Base-by-base conservation (phyloP, 2,329 filamentous ascomycete species). In the Hyphodiscus sp. region DNA sequence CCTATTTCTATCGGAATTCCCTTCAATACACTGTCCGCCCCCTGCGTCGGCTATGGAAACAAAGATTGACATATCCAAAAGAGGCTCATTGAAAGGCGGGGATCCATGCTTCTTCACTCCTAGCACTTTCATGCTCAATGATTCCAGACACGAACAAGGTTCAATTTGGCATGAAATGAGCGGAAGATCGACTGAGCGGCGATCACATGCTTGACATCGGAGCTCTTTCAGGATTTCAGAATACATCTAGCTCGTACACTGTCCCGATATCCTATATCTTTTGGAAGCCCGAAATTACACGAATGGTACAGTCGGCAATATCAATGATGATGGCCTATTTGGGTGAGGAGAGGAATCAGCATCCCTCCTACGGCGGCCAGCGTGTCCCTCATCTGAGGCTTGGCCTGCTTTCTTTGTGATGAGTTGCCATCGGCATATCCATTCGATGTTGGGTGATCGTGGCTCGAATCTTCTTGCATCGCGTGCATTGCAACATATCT, bases 401-500 rank as follows among this genome's bases (percentile, higher is more conserved):
- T 78, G 48, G 71, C 71, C 52, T 78, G 70, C 66, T 79, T 79
- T 54, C 76, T 73, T 65, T 80, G 76, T 42, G 72, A 63, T 38
- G 68, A 53, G 16, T 68, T 63, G 2, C 71, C 71, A 19, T 85
- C 81, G 7, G 73, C 64, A 64, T 81, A 82, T 49, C 82, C 78
- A 57, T 85, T 83, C 38, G 71, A 66, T 5, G 68, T 64, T 0
- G 70, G 63, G 49, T 74, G 70, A 9, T 61, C 58, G 29, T 78
- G 72, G 1, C 72, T 68, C 9, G 71, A 70, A 49, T 85, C 81
- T 65, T 96, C 91, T 67, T 95, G 89, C 90, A 97, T 96, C 0
- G 91, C 91, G 67, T 99, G 94, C 91, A 97, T 96, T 1, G 94
- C 94, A 44, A 99, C 94, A 66, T 97, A 96, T 63, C 90, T 95